Conservation (phyloP, 2,329 filamentous ascomycete species). For the Spiromastix sp. region DNA sequence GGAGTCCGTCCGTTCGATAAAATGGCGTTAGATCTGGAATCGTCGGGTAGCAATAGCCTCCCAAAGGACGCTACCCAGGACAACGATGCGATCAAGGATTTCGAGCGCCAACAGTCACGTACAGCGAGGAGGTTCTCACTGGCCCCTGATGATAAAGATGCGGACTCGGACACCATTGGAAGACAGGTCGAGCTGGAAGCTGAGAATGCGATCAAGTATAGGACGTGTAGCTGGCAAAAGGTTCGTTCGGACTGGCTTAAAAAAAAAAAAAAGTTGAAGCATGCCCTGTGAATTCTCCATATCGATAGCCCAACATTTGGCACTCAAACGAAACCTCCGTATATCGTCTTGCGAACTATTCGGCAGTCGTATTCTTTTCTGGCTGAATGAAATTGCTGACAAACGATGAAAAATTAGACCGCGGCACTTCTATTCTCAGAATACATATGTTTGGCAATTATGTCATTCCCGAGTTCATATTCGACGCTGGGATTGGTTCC, state of each 20-base stretch:
- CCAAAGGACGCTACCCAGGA: conserved; percentile 12
- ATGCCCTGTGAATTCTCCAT: no score
- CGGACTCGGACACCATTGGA: conserved; percentile 38
- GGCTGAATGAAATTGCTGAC: background rate
- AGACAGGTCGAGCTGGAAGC: conserved; percentile 69
- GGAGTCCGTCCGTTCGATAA: conserved; percentile 27
- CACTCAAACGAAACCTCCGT: no score
- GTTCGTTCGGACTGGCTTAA: conserved; percentile 28
- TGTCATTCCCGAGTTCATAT: conserved; percentile 94
- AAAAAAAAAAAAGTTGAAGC: background rate
- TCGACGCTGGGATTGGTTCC: conserved; percentile 78
- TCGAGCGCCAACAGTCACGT: conserved; percentile 16
- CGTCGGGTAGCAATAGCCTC: conserved; percentile 5
- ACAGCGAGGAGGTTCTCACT: conserved; percentile 12
- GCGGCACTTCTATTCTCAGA: conserved; percentile 85
- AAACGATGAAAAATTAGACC: conserved; percentile 41
- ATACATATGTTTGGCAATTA: conserved; percentile 87
- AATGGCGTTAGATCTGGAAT: conserved; percentile 26
- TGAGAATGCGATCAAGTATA: conserved; percentile 74
- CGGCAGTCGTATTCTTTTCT: no score
- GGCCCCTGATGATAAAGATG: conserved; percentile 16
- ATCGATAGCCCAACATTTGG: no score
- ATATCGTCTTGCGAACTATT: no score
- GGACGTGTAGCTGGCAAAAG: conserved; percentile 91
- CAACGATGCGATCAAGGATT: conserved; percentile 14